Evolutionary conservation across 129 eudicot species (phyloP), one percentile per base, ranked within the genome.

Genomic region (Saussurea involucrata): DNA sequence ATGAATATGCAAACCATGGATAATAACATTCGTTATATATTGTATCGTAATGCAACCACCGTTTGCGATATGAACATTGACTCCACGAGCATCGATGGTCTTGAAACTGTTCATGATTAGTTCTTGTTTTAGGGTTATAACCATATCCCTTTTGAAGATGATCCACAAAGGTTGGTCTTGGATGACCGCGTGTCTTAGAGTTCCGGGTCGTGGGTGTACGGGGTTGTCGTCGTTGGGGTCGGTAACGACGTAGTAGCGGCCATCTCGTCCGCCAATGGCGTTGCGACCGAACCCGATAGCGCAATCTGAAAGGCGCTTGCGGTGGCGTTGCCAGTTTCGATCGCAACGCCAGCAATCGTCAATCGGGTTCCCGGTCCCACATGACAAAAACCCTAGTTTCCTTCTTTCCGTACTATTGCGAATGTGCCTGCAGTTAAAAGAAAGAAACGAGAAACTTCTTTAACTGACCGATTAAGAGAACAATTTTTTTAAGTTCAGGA

Each of bases 271-370:
- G 13, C 98, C 98, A 0, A 90, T 72, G 68, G 98, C 98, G 22
- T 87, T 88, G 69, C 98, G 98, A n/a, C 98, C 98, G 10, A 90
- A 93, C 15, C 98, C 98, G 12, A 93, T 88, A 71, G 96, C 87
- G 61, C 98, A 93, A 69, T 93, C 94, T 5, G 98, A 95, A 1
- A 93, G 84, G 24, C 88, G 84, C 75, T 83, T 84, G 58, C 97
- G 88, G 82, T 87, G 63, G 68, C 83, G 88, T 31, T 75, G 80
- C 98, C 98, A 93, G 72, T 85, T 86, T 13, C 81, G 77, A 66
- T 93, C 95, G 34, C 96, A 93, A 4, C 98, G 88, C 98, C 98
- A 93, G 36, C 98, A 93, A 31, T 90, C 98, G 53, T 93, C 98
- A 4, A 93, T 88, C 2, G 97, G 96, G 77, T 93, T 93, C 6